Evolutionary conservation across 2,329 filamentous ascomycete genomes (phyloP).

Genomic region (Apiospora pterosperma): DNA sequence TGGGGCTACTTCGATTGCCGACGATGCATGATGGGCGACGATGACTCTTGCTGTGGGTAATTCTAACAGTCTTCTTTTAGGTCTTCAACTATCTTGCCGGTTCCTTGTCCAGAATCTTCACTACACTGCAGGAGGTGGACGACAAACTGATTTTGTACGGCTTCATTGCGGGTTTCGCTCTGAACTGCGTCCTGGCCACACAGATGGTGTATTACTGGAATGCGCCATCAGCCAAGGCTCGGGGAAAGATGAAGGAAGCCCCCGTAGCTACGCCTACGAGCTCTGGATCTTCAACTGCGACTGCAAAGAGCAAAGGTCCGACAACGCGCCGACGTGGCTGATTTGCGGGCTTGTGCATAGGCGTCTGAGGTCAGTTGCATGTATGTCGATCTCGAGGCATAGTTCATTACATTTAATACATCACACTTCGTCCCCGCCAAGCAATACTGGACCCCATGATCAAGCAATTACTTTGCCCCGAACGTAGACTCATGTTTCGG

Average conservation of each 20-base stretch:
- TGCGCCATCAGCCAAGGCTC: conserved; percentile 43
- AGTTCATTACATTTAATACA: neutral
- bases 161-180: conserved; percentile 84
- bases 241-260: conserved; percentile 36
- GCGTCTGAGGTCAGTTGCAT: neutral
- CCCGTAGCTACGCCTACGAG: conserved; percentile 18
- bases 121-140: conserved; percentile 93
- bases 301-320: conserved; percentile 35
- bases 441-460: neutral
- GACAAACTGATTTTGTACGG: conserved; percentile 95
- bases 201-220: conserved; percentile 99
- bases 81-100: conserved; percentile 98
- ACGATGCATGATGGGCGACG: neutral
- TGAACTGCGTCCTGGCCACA: conserved; percentile 80
- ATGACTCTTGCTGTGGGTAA: neutral
- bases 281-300: conserved; percentile 22
- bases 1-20: neutral
- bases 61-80: conserved; percentile 39
- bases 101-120: conserved; percentile 93
- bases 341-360: conserved; percentile 6
- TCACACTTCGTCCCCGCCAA: neutral
- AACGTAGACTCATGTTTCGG: no score
- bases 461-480: no score
- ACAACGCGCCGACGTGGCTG: conserved; percentile 40
- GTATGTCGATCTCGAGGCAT: neutral